phyloP scores from a whole-genome alignment of 2,329 filamentous ascomycete species.

The Escovopsis sp. region DNA sequence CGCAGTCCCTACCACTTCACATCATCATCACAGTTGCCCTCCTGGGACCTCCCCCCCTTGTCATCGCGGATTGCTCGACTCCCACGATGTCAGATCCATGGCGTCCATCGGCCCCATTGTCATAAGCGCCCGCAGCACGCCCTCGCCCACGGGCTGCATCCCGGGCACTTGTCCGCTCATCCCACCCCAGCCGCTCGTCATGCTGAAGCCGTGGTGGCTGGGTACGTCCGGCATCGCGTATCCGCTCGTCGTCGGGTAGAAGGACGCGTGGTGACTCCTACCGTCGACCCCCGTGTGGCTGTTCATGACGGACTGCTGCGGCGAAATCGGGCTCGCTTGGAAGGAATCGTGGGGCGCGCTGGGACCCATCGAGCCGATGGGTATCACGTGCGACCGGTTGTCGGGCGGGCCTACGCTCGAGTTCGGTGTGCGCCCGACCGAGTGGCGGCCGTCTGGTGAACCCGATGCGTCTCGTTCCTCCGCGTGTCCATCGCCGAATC shows the following conservation, averaged over 20 bases:
- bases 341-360: conserved; percentile 30
- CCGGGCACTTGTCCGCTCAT: conserved; percentile 24
- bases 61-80: conserved; percentile 16
- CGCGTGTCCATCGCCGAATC: conserved; percentile 30
- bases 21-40: too few species aligned
- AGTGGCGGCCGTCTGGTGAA: conserved; percentile 33
- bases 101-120: conserved; percentile 44
- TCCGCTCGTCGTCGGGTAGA: conserved; percentile 23
- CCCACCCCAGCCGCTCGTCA: conserved; percentile 30
- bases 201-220: conserved; percentile 22
- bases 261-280: conserved; percentile 17
- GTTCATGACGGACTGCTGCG: conserved; percentile 23
- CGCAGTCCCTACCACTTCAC: too few species aligned
- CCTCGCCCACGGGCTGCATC: conserved; percentile 41
- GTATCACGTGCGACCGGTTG: conserved; percentile 11
- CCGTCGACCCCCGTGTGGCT: conserved; percentile 22
- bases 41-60: too few species aligned
- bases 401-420: conserved; percentile 29
- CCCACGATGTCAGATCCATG: conserved; percentile 40
- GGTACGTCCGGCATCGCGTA: conserved; percentile 19
- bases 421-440: conserved; percentile 43
- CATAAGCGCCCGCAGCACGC: conserved; percentile 41
- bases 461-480: conserved; percentile 29
- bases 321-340: conserved; percentile 33
- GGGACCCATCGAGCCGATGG: conserved; percentile 17